A percentile compares a stretch with the other conserved stretches of the same genome.
phyloP scores from a whole-genome alignment of 2,329 filamentous ascomycete genomes.

The Neonectria punicea region DNA sequence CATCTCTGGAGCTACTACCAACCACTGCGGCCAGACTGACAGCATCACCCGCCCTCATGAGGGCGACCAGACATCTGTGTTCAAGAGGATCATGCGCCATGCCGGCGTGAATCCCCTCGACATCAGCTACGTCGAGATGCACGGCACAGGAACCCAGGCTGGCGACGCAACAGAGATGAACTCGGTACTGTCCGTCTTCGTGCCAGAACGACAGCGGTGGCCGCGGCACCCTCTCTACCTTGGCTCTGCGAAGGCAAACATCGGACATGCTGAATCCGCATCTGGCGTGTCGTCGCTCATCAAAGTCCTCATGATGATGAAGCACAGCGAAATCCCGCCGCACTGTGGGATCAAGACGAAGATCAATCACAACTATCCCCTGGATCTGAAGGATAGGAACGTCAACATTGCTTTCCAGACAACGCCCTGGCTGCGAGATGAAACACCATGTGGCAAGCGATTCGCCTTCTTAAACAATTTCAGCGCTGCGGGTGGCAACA shows the following conservation, averaged over 20 bases:
- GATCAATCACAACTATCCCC: conserved; percentile 69
- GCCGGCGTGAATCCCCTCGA: conserved; percentile 80
- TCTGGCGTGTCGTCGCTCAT: conserved; percentile 71
- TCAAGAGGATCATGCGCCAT: conserved; percentile 74
- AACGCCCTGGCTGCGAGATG: conserved; percentile 60
- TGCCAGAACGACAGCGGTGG: conserved; percentile 57
- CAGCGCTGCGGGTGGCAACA: conserved; percentile 77
- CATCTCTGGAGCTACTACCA: conserved; percentile 35
- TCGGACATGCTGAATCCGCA: conserved; percentile 71
- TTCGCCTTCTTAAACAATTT: conserved; percentile 74
- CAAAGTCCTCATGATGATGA: conserved; percentile 73
- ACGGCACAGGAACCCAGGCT: conserved; percentile 88
- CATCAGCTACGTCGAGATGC: conserved; percentile 88
- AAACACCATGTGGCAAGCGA: conserved; percentile 55
- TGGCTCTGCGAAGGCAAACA: conserved; percentile 71
- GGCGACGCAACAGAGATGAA: conserved; percentile 86
- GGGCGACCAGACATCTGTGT: conserved; percentile 78
- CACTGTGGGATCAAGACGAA: conserved; percentile 74
- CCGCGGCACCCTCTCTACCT: conserved; percentile 65
- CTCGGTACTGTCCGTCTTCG: conserved; percentile 71
- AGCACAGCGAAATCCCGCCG: conserved; percentile 70
- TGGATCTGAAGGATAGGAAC: conserved; percentile 66
- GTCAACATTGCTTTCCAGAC: conserved; percentile 67
- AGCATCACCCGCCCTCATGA: conserved; percentile 88
- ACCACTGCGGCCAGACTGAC: conserved; percentile 60